Percentiles rank a stretch among this genome's conserved stretches.
Conservation (phyloP, 2,329 filamentous ascomycete species). For the Penicillium nordicum region DNA sequence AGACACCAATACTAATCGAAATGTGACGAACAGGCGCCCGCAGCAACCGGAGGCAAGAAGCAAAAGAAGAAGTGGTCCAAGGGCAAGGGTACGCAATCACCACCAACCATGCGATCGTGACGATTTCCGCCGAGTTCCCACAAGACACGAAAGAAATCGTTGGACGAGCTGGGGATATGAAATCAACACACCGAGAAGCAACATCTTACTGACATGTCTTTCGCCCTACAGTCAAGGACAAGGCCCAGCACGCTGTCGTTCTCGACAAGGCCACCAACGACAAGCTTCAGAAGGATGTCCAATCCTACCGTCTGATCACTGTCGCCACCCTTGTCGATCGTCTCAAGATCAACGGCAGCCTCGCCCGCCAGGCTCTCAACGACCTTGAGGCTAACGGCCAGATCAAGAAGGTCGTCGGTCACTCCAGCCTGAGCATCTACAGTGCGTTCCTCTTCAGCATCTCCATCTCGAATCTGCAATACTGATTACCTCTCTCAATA, state of each 20-base stretch:
- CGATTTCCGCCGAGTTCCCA: slow-evolving; percentile 14
- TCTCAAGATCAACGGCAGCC: slow-evolving; percentile 99
- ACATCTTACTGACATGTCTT: slow-evolving; percentile 18
- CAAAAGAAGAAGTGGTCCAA: slow-evolving; percentile 59
- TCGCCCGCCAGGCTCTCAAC: slow-evolving; percentile 82
- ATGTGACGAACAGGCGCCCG: slow-evolving; percentile 40
- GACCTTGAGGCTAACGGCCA: slow-evolving; percentile 97
- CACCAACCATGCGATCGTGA: slow-evolving; percentile 24
- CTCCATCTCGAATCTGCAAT: background rate
- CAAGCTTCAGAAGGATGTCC: slow-evolving; percentile 99
- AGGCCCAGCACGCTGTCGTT: slow-evolving; percentile 97
- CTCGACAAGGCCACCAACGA: slow-evolving; percentile 97
- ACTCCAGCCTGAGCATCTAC: slow-evolving; percentile 99
- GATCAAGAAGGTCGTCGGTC: slow-evolving; percentile 95
- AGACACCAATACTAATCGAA: slow-evolving; percentile 12
- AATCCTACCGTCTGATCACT: slow-evolving; percentile 99
- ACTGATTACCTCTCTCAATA: slow-evolving; percentile 20
- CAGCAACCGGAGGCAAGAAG: slow-evolving; percentile 51
- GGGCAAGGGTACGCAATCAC: slow-evolving; percentile 51
- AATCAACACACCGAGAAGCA: slow-evolving; percentile 6
- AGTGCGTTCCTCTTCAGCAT: slow-evolving; percentile 54
- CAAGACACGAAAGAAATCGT: slow-evolving; percentile 14
- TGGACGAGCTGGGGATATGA: slow-evolving; percentile 10
- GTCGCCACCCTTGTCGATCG: slow-evolving; percentile 97
- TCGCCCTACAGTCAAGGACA: slow-evolving; percentile 86